Conservation (phyloP, 1,139 yeast genomes). For the Geotrichum restrictum region DNA sequence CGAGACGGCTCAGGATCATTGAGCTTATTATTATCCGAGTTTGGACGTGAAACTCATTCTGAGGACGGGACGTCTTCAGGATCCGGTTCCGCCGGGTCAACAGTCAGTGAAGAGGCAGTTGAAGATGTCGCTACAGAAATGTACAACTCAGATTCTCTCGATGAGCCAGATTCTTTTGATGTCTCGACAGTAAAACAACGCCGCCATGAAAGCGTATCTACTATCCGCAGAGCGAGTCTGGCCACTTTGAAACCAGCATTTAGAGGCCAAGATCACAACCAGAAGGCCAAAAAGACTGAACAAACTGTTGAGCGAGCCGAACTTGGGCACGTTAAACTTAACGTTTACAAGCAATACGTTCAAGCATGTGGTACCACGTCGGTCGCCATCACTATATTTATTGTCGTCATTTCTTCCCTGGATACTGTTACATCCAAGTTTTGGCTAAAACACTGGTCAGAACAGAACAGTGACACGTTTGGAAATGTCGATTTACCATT, state of each 20-base stretch:
- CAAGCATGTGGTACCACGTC: conserved; percentile 76
- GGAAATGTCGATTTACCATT: conserved; percentile 62
- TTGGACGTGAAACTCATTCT: conserved; percentile 34
- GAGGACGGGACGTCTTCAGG: background rate
- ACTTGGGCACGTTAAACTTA: conserved; percentile 86
- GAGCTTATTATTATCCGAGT: conserved; percentile 35
- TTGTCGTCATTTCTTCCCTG: conserved; percentile 46
- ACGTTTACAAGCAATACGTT: conserved; percentile 71
- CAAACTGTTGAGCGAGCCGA: conserved; percentile 58
- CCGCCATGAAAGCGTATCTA: conserved; percentile 34
- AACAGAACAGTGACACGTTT: conserved; percentile 63
- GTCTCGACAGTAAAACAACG: conserved; percentile 17
- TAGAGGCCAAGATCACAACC: conserved; percentile 38
- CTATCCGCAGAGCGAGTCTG: conserved; percentile 67
- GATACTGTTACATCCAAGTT: conserved; percentile 56
- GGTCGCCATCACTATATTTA: conserved; percentile 48
- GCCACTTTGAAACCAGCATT: conserved; percentile 48
- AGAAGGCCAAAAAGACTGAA: conserved; percentile 30
- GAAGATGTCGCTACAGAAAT: background rate
- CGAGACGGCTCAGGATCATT: conserved; percentile 29
- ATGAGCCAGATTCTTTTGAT: conserved; percentile 4
- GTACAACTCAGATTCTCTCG: background rate
- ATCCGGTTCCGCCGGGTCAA: conserved; percentile 5
- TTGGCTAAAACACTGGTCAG: conserved; percentile 98
- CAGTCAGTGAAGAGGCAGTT: conserved; percentile 6